Evolutionary conservation across 208 protist genomes (phyloP).

Genomic region (Crithidia bombi): DNA sequence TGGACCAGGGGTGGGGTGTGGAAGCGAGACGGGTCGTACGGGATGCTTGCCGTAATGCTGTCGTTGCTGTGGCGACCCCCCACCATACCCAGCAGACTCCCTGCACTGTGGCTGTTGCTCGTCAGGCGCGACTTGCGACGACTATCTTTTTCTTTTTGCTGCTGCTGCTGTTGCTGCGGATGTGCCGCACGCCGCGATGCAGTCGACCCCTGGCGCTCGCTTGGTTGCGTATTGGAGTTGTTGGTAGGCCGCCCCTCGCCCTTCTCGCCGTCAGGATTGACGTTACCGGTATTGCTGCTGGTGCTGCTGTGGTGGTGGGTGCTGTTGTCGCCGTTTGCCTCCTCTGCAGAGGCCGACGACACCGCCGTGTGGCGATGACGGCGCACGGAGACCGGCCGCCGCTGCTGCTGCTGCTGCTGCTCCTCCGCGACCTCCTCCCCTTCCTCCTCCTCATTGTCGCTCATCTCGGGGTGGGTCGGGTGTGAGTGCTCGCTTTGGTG

Average conservation of each 20-base stretch:
- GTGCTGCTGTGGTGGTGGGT: background rate
- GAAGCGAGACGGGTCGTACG: constrained; percentile 29
- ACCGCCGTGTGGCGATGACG: background rate
- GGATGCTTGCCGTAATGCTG: constrained; percentile 37
- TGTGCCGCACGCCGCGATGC: background rate
- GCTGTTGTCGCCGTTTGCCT: background rate
- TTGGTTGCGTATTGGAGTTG: constrained; percentile 7
- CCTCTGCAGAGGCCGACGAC: background rate
- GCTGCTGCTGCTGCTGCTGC: no score
- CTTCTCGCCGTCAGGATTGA: background rate
- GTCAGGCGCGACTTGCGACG: constrained; percentile 6
- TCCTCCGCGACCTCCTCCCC: no score
- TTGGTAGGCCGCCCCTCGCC: background rate
- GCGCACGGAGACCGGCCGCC: background rate
- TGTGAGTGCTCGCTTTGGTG: background rate
- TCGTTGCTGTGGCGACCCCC: constrained; percentile 23
- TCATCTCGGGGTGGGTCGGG: background rate
- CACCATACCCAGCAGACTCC: background rate
- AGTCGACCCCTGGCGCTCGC: background rate
- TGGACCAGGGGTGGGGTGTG: constrained; percentile 25
- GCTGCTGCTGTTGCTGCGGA: background rate
- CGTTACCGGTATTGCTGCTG: background rate
- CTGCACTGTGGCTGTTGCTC: background rate
- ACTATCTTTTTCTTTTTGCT: constrained; percentile 2
- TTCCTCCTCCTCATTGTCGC: constrained; percentile 6